phyloP scores from a whole-genome alignment of 2,329 filamentous ascomycete species.

The Xylariaceae sp. region DNA sequence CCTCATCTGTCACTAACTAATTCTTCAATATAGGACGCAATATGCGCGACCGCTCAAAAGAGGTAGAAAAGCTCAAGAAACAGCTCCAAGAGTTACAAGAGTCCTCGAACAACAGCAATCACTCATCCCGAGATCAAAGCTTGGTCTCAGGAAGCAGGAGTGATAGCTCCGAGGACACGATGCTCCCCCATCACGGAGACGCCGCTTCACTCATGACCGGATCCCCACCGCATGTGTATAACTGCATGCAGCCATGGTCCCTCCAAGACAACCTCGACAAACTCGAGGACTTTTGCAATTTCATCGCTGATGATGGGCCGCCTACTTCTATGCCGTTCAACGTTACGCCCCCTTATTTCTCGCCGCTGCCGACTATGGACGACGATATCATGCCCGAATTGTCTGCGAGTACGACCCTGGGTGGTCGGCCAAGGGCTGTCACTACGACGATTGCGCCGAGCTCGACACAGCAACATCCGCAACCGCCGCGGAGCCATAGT shows the following conservation, averaged over 20 bases:
- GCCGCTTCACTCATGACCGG: constrained; percentile 18
- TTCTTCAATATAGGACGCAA: constrained; percentile 26
- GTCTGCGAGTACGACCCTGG: constrained; percentile 12
- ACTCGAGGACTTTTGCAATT: constrained; percentile 24
- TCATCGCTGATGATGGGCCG: constrained; percentile 26
- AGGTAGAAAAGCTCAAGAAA: constrained; percentile 33
- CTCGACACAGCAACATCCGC: constrained; percentile 22
- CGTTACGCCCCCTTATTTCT: constrained; percentile 24
- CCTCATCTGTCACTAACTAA: constrained; percentile 6
- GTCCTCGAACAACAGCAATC: constrained; percentile 25
- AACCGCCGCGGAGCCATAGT: constrained; percentile 27
- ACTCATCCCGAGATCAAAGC: constrained; percentile 29
- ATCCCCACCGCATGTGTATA: constrained; percentile 23
- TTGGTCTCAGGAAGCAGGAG: constrained; percentile 25
- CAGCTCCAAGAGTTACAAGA: constrained; percentile 32
- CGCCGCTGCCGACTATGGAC: constrained; percentile 20
- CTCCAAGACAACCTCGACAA: constrained; percentile 23
- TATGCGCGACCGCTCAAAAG: constrained; percentile 33
- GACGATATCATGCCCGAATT: constrained; percentile 27
- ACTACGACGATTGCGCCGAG: constrained; percentile 23
- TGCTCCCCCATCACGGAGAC: constrained; percentile 14
- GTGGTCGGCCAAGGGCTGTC: constrained; percentile 25
- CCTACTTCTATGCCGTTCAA: constrained; percentile 26
- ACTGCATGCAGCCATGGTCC: constrained; percentile 30
- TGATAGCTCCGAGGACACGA: constrained; percentile 22